Base-by-base conservation (phyloP, 768 basidiomycete genomes). In the Pholiota conissans region DNA sequence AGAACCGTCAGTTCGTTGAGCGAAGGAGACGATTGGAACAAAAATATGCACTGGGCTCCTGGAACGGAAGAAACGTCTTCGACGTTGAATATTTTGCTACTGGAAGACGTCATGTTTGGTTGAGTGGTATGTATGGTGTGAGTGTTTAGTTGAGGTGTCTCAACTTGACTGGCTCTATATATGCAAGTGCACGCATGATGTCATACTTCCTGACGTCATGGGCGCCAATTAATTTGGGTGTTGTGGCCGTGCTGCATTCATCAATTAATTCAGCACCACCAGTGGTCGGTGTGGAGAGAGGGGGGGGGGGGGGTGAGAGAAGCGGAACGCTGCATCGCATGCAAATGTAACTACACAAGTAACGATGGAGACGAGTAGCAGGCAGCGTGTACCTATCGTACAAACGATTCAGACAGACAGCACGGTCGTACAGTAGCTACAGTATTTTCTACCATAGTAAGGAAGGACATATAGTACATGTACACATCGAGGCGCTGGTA, bases 81-180 rank as follows among this genome's bases (percentile, higher is more conserved):
- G 27, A 74, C 69, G 68, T 80, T 79, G 61, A 74, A 78, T 22
- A 74, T 73, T 45, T 69, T 70, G 52, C 64, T 64, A 45, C 62
- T 55, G 27, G 46, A 62, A 49, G 73, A 73, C 72, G 72, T 75
- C 58, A 32, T 61, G n/a, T 39, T 52, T 35, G 14, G 3, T 22
- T 2, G 24, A 30, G n/a, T 29, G 24, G 5, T 49, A 16, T 49
- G 8, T 49, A 49, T 49, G 48, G 51, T 14, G 20, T 35, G n/a
- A n/a, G n/a, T n/a, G n/a, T n/a, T n/a, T 24, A 24, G 9, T 37
- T 35, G 9, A 35, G 2, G 26, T 49, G 48, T 28, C 30, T 49
- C 28, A 34, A 18, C 7, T 49, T 30, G 34, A 35, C 5, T 3
- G 3, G 34, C 34, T 16, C 34, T 35, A 9, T 39, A 16, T n/a